A percentile compares a stretch with the other conserved stretches of the same genome.
Conservation (phyloP, 345 rosid genomes). For the Populus nigra region DNA sequence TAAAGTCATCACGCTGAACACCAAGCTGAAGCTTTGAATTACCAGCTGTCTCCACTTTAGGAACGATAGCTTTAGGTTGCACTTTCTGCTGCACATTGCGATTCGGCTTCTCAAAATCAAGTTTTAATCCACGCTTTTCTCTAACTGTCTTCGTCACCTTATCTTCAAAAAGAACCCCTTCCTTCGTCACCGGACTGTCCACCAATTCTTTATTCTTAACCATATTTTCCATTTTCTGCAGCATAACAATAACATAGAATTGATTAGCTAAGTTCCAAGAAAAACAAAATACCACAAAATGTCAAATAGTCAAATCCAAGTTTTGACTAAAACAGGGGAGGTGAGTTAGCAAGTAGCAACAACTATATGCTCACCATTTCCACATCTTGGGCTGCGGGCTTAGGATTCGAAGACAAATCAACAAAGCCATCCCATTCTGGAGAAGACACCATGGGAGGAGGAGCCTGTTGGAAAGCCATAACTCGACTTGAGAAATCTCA, state of each 20-base stretch:
- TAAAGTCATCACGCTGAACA: not conserved
- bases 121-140: slow-evolving; percentile 28
- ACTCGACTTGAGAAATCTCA: slow-evolving; percentile 22
- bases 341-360: too few relatives aligned
- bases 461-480: slow-evolving; percentile 39
- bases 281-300: not conserved
- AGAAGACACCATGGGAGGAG: slow-evolving; percentile 35
- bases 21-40: slow-evolving; percentile 4
- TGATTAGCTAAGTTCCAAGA: not conserved
- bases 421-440: slow-evolving; percentile 20
- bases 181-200: slow-evolving; percentile 16
- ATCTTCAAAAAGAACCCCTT: slow-evolving; percentile 14
- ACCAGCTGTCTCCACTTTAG: slow-evolving; percentile 37
- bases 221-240: slow-evolving; percentile 22
- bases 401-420: slow-evolving; percentile 27
- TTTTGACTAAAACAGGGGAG: not conserved
- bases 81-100: slow-evolving; percentile 28
- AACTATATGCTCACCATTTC: slow-evolving; percentile 15
- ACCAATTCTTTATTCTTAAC: slow-evolving; percentile 20
- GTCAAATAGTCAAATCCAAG: not conserved
- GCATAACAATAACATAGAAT: not conserved
- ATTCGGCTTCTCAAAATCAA: slow-evolving; percentile 39
- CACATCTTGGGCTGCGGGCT: slow-evolving; percentile 6
- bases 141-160: slow-evolving; percentile 2
- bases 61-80: slow-evolving; percentile 16